Evolutionary conservation across 2,329 filamentous ascomycete species (phyloP), one percentile per base, ranked within the genome.

Genomic region (Plenodomus tracheiphilus): DNA sequence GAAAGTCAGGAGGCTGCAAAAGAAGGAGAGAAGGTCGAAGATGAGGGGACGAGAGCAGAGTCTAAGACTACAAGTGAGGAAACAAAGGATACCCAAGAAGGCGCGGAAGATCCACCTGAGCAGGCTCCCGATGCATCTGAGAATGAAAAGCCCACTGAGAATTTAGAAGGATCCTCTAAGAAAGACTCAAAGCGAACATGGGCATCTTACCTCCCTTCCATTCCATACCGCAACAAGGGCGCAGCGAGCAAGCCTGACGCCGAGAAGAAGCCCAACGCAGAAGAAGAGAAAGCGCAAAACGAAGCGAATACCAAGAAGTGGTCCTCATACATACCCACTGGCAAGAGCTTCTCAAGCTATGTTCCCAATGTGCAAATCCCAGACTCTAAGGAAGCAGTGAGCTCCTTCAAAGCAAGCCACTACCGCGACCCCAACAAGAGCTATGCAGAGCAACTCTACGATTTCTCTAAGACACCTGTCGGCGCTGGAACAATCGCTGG

Each of bases 401-500:
- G 75, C 34, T 69, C 75, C 6, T 79, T 79, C 56, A 73, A 76
- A 43, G 56, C 70, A 28, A 73, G 69, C 41, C 76, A 79, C 51
- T 58, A 74, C 20, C 70, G 76, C 28, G 76, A 80, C 49, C 74
- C 74, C 2, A 75, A 70, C 43, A 80, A 80, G 58, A 74, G 74
- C 38, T 78, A 78, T 51, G 68, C 77, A 4, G 75, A 79, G 55
- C 77, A 80, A 53, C 62, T 80, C 13, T 75, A 76, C 47, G 76
- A 78, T 47, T 79, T 80, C 51, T 77, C 74, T 0, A 77, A 77
- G 55, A 80, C 77, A 6, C 77, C 77, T 4, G 77, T 80, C 3
- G 77, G 77, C 13, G 77, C 77, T 34, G 77, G 75, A 34, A 73
- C 73, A 3, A 56, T 76, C 28, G 72, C 72, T 41, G 74, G 74